Base-by-base conservation (phyloP, 805 yeast genomes). In the Metschnikowia henanensis region DNA sequence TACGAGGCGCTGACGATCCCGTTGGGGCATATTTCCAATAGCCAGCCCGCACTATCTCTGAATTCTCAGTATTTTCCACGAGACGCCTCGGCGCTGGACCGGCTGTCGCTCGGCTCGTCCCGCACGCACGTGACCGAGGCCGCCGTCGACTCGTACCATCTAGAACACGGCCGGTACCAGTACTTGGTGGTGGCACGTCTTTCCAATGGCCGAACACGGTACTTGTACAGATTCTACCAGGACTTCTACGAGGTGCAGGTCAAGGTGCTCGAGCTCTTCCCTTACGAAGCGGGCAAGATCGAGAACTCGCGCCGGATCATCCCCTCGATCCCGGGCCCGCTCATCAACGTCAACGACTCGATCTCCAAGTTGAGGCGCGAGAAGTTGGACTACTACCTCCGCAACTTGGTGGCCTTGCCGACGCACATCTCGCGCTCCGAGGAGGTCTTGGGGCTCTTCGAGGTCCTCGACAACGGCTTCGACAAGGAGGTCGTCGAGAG, bases 311-410 rank as follows among this genome's bases (percentile, higher is more conserved):
- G 81, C 40, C 80, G 99, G 51, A 83, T 86, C 23, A 74, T 94
- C 45, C 99, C 99, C 6, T 89, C 84, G 52, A 91, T 94, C 58
- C 98, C 99, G 0, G 99, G 98, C 1, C 99, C 99, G 2, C 75
- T 92, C 37, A 84, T 95, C 30, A 87, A 85, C 57, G 96, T 94
- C 42, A 89, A 89, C 49, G 97, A 92, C 51, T 69, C 72, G 45
- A 68, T 79, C 39, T 75, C 80, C 41, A 79, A 76, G 51, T 70
- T 76, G 52, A 66, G 84, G 53, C 60, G 80, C 50, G 75, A 73
- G 45, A 80, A 78, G 57, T 66, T 79, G 47, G 82, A 79, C 57
- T 66, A 67, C 44, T 79, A 79, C 56, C 61, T 79, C 45, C 63
- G 72, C 37, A 71, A 65, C 67, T 80, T 92, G 49, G 75, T 88